Conservation (phyloP, 2,329 filamentous ascomycete species). For the Grosmannia clavigera region DNA sequence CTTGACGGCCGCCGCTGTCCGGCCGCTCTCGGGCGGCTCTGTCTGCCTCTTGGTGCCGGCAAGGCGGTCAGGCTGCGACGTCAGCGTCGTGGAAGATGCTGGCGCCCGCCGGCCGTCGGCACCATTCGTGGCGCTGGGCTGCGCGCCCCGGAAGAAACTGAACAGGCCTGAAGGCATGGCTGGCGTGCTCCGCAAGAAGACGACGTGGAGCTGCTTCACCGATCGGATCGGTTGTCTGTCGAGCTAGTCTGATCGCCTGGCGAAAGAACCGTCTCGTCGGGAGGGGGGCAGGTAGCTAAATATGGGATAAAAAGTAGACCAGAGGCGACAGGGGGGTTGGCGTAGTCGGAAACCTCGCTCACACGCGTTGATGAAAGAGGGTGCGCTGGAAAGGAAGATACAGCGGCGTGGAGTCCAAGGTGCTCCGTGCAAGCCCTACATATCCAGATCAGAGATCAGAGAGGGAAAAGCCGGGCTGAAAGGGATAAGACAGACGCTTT, state of each 20-base stretch:
- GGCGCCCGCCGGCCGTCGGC: not conserved
- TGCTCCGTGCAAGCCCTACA: not conserved
- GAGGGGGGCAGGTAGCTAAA: too few relatives aligned
- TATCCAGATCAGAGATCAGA: not conserved
- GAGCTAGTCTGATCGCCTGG: not conserved
- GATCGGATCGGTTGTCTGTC: not conserved
- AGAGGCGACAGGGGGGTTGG: too few relatives aligned
- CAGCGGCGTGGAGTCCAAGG: not conserved
- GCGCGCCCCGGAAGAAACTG: constrained; percentile 3
- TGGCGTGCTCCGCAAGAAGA: not conserved
- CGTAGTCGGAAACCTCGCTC: too few relatives aligned
- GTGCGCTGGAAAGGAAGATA: not conserved
- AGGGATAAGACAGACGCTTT: constrained; percentile 5
- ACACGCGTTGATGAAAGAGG: too few relatives aligned
- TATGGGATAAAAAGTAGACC: not conserved
- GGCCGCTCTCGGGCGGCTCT: not conserved
- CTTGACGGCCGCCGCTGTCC: not conserved
- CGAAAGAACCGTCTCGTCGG: not conserved
- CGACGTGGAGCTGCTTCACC: not conserved
- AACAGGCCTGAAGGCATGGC: constrained; percentile 4
- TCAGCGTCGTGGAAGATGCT: not conserved
- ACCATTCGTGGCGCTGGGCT: not conserved
- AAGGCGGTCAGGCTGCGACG: not conserved
- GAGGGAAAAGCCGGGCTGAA: not conserved
- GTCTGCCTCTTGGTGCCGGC: constrained; percentile 1